phyloP scores from a whole-genome alignment of 2,329 filamentous ascomycete genomes.

The Fusarium succisae region DNA sequence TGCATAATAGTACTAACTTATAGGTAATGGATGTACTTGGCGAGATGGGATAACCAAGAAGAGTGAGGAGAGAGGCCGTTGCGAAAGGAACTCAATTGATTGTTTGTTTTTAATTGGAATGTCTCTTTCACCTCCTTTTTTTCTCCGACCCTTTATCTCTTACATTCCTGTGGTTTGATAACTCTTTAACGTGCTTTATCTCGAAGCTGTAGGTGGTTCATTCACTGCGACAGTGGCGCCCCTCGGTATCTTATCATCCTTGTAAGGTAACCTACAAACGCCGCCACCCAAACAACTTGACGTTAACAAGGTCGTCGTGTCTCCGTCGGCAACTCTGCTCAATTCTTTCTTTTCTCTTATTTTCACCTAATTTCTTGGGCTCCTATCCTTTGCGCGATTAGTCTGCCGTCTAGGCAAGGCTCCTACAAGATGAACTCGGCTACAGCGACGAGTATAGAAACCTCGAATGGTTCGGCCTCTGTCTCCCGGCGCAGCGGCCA shows the following conservation, averaged over 20 bases:
- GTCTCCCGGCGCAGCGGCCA: constrained; percentile 40
- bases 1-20: neutral
- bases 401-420: constrained; percentile 28
- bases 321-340: constrained; percentile 5
- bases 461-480: constrained; percentile 40
- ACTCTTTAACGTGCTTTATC: constrained; percentile 25
- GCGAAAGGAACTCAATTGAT: constrained; percentile 30
- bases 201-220: constrained; percentile 25
- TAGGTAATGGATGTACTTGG: constrained; percentile 11
- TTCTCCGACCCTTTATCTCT: constrained; percentile 7
- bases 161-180: constrained; percentile 35
- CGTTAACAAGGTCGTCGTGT: constrained; percentile 19
- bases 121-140: constrained; percentile 17
- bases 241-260: constrained; percentile 29
- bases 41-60: constrained; percentile 11
- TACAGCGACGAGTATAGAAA: constrained; percentile 50
- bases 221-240: constrained; percentile 31
- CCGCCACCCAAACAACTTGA: constrained; percentile 30
- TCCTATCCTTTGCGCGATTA: neutral
- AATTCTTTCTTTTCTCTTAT: neutral
- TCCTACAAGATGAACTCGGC: constrained; percentile 52
- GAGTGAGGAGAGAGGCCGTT: constrained; percentile 12
- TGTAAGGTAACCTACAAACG: constrained; percentile 8
- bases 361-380: neutral
- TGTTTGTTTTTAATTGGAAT: neutral